Base-by-base conservation (phyloP, 441 rosid genomes). In the Daphne laureola region DNA sequence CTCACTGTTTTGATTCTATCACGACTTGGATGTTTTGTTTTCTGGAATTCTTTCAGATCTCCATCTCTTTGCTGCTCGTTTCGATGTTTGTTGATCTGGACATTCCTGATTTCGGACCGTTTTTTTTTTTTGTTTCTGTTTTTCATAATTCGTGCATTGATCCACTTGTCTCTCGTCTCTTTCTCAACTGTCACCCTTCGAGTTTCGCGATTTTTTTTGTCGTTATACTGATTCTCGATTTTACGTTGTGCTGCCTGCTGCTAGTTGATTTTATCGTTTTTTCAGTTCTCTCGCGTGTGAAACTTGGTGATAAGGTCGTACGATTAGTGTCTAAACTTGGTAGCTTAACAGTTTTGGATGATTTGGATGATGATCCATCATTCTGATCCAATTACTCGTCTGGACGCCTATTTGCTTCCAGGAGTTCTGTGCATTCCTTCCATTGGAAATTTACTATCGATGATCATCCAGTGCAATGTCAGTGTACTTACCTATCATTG, bases 121-220 rank as follows among this genome's bases (percentile, higher is more conserved):
- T 49, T 45, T 38, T 57, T n/a, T n/a, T 61, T 65, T 27, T 49
- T 31, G 12, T 14, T 62, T 59, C 8, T 38, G 36, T 53, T 47
- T 26, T 8, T 8, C 38, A 31, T 48, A 49, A 46, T 69, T 68
- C 36, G 15, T 51, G 58, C 48, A 69, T 69, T 65, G 77, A 72
- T 76, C 73, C 51, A 61, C 23, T 35, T 46, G 15, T 48, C 1
- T 36, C 31, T 26, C n/a, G 8, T 53, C 26, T 4, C 38, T 31
- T 31, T 31, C 9, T 31, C 9, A 31, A 25, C 8, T 45, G 53
- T 53, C 25, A 3, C 8, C 9, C 47, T 7, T 26, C 55, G 16
- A 41, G 38, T 31, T 26, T 41, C 21, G 18, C 17, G 35, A 43
- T 21, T 27, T 57, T 59, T 55, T 16, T 58, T 57, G 46, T 42